These are phyloP conservation scores for Boletus reticuloceps DNA, from an alignment of 768 basidiomycete species.

Conservation along the genomic window DNA sequence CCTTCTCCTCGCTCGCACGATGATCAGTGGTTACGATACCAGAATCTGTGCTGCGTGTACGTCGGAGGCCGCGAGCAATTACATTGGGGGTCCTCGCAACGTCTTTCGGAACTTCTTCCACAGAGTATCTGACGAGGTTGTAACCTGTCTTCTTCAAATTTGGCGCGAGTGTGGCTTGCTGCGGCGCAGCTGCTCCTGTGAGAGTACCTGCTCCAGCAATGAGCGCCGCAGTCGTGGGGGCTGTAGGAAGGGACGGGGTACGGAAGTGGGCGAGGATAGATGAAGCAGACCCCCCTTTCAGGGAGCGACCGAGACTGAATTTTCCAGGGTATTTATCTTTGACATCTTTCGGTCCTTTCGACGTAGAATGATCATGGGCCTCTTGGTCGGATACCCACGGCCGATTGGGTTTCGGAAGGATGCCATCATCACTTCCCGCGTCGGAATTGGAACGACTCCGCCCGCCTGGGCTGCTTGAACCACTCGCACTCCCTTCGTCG, in stretches of 20 bases:
- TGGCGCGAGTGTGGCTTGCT: constrained; percentile 47
- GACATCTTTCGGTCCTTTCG: neutral
- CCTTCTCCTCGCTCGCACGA: neutral
- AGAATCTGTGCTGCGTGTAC: constrained; percentile 12
- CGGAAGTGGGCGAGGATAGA: constrained; percentile 24
- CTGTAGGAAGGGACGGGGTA: constrained; percentile 19
- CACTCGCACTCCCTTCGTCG: constrained; percentile 27
- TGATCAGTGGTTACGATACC: neutral
- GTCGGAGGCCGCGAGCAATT: constrained; percentile 7
- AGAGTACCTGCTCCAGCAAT: constrained; percentile 69
- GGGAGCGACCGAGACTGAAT: constrained; percentile 15
- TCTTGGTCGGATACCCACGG: constrained; percentile 21
- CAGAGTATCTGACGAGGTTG: constrained; percentile 54
- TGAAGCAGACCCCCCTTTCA: constrained; percentile 23
- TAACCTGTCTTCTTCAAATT: constrained; percentile 64
- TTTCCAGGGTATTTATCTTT: constrained; percentile 2
- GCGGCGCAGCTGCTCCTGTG: constrained; percentile 57
- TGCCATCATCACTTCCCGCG: constrained; percentile 15
- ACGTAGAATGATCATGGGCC: neutral
- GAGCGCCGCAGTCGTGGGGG: constrained; percentile 47
- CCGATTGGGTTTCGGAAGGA: constrained; percentile 16
- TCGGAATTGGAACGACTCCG: constrained; percentile 23
- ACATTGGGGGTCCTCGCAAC: neutral
- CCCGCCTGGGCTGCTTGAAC: constrained; percentile 16
- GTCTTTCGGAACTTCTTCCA: constrained; percentile 9